A percentile compares a stretch with the other conserved stretches of the same genome.
phyloP scores from a whole-genome alignment of 257 asterid species.

The Solanum verrucosum region DNA sequence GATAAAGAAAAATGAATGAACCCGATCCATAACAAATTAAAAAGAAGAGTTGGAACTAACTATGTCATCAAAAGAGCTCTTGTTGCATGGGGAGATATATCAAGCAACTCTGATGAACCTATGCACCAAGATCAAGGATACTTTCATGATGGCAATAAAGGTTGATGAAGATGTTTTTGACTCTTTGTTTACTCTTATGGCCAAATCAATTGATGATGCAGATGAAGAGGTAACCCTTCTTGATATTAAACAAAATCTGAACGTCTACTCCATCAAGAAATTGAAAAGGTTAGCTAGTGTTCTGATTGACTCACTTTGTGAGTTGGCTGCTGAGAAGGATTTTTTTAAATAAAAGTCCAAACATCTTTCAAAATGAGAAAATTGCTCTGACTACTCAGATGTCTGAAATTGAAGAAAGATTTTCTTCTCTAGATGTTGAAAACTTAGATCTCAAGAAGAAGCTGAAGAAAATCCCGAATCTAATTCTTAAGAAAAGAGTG shows the following conservation, averaged over 20 bases:
- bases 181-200: neutral
- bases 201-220: neutral
- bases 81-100: neutral
- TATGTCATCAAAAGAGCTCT: neutral
- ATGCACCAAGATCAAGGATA: neutral
- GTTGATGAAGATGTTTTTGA: neutral
- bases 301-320: neutral
- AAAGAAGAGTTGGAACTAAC: neutral
- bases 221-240: neutral
- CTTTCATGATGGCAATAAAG: neutral
- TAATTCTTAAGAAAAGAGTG: neutral
- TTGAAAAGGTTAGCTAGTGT: neutral
- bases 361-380: neutral
- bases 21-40: neutral
- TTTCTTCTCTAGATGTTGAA: neutral
- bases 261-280: neutral
- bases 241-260: neutral
- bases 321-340: neutral
- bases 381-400: neutral
- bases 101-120: neutral
- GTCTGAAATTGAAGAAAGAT: neutral
- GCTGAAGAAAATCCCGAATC: neutral
- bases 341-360: neutral
- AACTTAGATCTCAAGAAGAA: neutral
- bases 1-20: neutral